phyloP scores from a whole-genome alignment of 306 rosid species.

The Adenanthera pavonina region DNA sequence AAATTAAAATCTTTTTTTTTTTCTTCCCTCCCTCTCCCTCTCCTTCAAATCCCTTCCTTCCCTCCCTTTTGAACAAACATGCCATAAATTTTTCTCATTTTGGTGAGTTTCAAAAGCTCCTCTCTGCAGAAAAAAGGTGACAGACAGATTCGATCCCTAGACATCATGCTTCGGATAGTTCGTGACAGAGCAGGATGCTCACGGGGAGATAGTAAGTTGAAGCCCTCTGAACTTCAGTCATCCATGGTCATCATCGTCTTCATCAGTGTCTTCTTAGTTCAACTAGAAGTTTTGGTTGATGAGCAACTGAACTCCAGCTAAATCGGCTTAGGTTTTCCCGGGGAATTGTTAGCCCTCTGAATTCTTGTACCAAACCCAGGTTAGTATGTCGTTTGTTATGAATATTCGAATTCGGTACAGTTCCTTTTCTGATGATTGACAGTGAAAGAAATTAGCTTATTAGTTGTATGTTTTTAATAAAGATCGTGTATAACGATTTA shows the following conservation, averaged over 20 bases:
- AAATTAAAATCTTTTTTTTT: too few relatives aligned
- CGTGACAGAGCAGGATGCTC: slow-evolving; percentile 43
- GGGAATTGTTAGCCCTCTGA: background rate
- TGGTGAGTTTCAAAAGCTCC: background rate
- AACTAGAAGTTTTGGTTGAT: slow-evolving; percentile 39
- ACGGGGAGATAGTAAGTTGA: slow-evolving; percentile 3
- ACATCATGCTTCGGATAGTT: slow-evolving; percentile 38
- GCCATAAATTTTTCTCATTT: background rate
- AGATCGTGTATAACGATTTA: background rate
- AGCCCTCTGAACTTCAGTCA: background rate
- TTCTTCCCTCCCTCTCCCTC: too few relatives aligned
- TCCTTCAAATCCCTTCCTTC: too few relatives aligned
- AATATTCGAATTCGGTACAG: background rate
- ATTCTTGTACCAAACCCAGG: slow-evolving; percentile 41
- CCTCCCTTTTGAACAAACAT: too few relatives aligned
- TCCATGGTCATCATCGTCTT: slow-evolving; percentile 1
- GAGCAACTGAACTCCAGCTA: slow-evolving; percentile 30
- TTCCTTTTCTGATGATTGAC: background rate
- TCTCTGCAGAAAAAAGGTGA: background rate
- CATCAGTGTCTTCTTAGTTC: slow-evolving; percentile 17
- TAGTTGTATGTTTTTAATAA: background rate
- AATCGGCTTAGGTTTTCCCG: slow-evolving; percentile 37
- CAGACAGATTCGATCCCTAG: slow-evolving; percentile 58
- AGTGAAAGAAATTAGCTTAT: slow-evolving; percentile 1
- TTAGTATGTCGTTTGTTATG: slow-evolving; percentile 8